These are phyloP conservation scores for Parathielavia appendiculata DNA, from an alignment of 495 filamentous ascomycete genomes.

Conservation along the genomic window DNA sequence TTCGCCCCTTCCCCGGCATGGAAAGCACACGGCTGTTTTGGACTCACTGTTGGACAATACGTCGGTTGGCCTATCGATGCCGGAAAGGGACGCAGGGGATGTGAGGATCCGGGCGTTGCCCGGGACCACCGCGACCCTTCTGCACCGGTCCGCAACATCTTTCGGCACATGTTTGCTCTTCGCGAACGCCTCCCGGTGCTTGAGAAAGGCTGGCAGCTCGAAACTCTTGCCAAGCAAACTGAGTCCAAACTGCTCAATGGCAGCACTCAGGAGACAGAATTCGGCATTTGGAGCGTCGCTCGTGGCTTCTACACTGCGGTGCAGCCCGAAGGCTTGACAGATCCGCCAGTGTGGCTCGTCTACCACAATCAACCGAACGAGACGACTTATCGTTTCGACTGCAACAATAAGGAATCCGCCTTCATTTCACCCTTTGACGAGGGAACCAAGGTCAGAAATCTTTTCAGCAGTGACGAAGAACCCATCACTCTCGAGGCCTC, in stretches of 20 bases:
- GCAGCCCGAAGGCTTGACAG: conserved; percentile 50
- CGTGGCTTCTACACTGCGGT: conserved; percentile 46
- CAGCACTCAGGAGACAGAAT: conserved; percentile 54
- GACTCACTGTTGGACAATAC: conserved; percentile 52
- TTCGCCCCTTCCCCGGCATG: conserved; percentile 64
- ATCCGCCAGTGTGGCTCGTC: conserved; percentile 60
- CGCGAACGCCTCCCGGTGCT: conserved; percentile 55
- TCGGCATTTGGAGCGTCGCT: conserved; percentile 62
- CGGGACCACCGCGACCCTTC: conserved; percentile 68
- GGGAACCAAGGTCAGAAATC: conserved; percentile 56
- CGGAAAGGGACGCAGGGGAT: conserved; percentile 48
- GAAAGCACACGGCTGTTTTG: conserved; percentile 66
- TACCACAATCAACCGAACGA: conserved; percentile 58
- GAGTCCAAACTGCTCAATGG: conserved; percentile 48
- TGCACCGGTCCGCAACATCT: conserved; percentile 59
- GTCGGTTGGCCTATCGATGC: conserved; percentile 52
- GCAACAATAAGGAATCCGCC: conserved; percentile 41
- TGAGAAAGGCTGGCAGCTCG: conserved; percentile 60
- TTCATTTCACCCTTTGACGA: conserved; percentile 56
- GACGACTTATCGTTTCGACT: conserved; percentile 58
- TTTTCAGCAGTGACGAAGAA: conserved; percentile 63
- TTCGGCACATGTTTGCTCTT: conserved; percentile 63
- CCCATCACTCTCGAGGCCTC: conserved; percentile 43
- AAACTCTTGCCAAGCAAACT: conserved; percentile 57
- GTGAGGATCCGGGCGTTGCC: conserved; percentile 52